Percentiles rank a stretch among this genome's conserved stretches.
phyloP scores from a whole-genome alignment of 306 rosid genomes.

The Psophocarpus tetragonolobus region DNA sequence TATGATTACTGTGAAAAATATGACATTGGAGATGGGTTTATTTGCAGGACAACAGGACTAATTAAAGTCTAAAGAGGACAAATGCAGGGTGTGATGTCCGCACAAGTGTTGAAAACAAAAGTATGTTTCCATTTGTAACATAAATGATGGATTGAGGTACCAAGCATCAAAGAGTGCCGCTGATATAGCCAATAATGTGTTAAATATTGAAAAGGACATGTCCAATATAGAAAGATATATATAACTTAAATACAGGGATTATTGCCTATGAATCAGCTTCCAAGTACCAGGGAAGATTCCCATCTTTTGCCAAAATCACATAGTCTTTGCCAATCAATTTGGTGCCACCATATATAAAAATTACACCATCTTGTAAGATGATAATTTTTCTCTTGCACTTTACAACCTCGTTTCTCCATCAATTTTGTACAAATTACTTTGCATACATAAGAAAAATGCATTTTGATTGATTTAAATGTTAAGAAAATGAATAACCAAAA shows the following conservation, averaged over 20 bases:
- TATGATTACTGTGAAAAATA: background rate
- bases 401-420: background rate
- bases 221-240: background rate
- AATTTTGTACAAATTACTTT: background rate
- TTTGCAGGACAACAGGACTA: background rate
- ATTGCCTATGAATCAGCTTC: constrained; percentile 26
- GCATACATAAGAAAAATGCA: background rate
- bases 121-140: background rate
- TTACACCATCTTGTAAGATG: background rate
- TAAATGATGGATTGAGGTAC: background rate
- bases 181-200: background rate
- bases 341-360: background rate
- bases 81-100: background rate
- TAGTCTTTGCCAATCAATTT: background rate
- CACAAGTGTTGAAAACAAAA: background rate
- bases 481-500: no score
- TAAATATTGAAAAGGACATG: constrained; percentile 8
- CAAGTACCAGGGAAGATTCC: constrained; percentile 3
- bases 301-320: background rate
- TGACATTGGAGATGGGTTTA: background rate
- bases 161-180: constrained; percentile 1
- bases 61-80: background rate
- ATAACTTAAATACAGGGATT: background rate
- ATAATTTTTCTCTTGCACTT: background rate
- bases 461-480: no score